phyloP scores from a whole-genome alignment of 202 grass and related monocot species.

The Carex sylvatica region DNA sequence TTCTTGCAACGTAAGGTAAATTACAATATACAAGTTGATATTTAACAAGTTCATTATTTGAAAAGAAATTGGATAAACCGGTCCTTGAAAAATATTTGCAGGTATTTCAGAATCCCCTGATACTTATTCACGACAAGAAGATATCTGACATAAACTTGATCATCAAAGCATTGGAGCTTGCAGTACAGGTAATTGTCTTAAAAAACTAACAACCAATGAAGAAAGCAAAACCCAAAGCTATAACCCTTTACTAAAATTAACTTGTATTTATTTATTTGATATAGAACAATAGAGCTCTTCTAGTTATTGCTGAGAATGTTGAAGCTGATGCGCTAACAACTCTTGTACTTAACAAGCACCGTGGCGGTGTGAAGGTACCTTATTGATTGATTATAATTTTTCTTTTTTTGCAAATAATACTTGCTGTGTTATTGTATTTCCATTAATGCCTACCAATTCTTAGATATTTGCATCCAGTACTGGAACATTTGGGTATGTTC shows the following conservation, averaged over 20 bases:
- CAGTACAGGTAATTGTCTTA: slow-evolving; percentile 50
- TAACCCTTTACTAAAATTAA: neutral
- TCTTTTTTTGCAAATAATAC: slow-evolving; percentile 6
- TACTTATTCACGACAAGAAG: slow-evolving; percentile 98
- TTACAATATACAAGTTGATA: neutral
- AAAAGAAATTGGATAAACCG: neutral
- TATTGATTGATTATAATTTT: slow-evolving; percentile 15
- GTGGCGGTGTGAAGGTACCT: slow-evolving; percentile 70
- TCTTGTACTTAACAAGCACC: slow-evolving; percentile 88
- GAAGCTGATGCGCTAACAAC: slow-evolving; percentile 76
- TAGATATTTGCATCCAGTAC: neutral
- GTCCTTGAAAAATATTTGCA: slow-evolving; percentile 34
- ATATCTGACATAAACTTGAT: slow-evolving; percentile 85
- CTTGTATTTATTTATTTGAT: slow-evolving; percentile 19
- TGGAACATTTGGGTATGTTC: neutral
- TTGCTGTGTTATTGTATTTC: neutral
- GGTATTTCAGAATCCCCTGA: slow-evolving; percentile 76
- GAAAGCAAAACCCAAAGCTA: slow-evolving; percentile 17
- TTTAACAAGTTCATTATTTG: neutral
- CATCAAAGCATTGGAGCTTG: slow-evolving; percentile 64
- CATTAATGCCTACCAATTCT: neutral
- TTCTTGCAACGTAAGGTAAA: neutral
- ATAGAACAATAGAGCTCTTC: slow-evolving; percentile 64
- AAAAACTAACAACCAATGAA: slow-evolving; percentile 11
- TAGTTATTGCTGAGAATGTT: slow-evolving; percentile 86